Evolutionary conservation across 768 basidiomycete species (phyloP).

Genomic region (Lentinula sp.): DNA sequence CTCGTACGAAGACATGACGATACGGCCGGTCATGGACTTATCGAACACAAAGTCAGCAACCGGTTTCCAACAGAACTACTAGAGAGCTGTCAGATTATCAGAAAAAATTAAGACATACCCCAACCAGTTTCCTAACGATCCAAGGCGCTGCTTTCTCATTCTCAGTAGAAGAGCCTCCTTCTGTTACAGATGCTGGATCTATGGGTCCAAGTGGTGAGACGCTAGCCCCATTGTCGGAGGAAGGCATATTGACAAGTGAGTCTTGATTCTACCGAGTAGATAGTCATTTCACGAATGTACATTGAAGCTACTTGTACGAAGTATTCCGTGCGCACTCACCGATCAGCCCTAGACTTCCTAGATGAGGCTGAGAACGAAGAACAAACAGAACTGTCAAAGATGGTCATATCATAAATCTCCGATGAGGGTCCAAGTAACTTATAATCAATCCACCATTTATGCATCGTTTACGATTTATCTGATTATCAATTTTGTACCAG

Average conservation of each 20-base stretch:
- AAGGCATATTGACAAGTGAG: not conserved
- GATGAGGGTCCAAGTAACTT: too few species aligned
- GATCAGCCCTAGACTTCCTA: too few species aligned
- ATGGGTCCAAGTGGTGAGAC: slow-evolving; percentile 42
- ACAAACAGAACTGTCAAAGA: too few species aligned
- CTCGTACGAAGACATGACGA: slow-evolving; percentile 62
- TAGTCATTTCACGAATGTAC: too few species aligned
- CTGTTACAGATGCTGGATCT: slow-evolving; percentile 38
- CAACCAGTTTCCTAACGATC: slow-evolving; percentile 60
- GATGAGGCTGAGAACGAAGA: too few species aligned
- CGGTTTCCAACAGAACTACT: too few species aligned
- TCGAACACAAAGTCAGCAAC: not conserved
- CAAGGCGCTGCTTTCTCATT: slow-evolving; percentile 53
- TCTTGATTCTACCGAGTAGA: slow-evolving; percentile 5
- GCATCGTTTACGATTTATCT: too few species aligned
- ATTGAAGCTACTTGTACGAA: too few species aligned
- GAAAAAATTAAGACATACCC: slow-evolving; percentile 31
- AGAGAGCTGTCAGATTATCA: not conserved
- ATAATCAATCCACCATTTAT: too few species aligned
- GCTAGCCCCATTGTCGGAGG: not conserved
- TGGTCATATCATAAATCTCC: too few species aligned
- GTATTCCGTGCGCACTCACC: too few species aligned
- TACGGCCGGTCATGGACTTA: slow-evolving; percentile 56
- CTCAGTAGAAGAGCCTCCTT: slow-evolving; percentile 32
- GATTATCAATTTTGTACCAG: too few species aligned